phyloP scores from a whole-genome alignment of 352 stramenopile species.

The Aphanomyces astaci region DNA sequence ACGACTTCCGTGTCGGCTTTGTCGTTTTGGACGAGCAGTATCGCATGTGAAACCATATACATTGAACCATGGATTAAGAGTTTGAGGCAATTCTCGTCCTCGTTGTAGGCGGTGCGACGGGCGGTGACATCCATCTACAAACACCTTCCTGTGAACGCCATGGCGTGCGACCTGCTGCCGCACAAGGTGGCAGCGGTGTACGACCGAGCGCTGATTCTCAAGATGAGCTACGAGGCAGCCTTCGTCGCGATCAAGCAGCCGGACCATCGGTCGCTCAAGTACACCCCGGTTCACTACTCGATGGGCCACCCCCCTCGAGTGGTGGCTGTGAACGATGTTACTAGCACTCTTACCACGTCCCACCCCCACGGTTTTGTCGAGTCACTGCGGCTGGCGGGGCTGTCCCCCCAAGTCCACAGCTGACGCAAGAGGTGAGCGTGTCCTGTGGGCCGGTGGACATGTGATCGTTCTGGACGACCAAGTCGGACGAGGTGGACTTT shows the following conservation, averaged over 20 bases:
- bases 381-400: too few relatives aligned
- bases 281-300: not conserved
- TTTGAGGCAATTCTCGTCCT: too few relatives aligned
- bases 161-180: constrained; percentile 67
- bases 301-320: not conserved
- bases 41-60: not conserved
- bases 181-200: constrained; percentile 57
- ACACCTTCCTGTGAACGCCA: constrained; percentile 49
- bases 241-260: not conserved
- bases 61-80: too few relatives aligned
- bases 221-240: constrained; percentile 60
- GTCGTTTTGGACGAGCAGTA: constrained; percentile 11
- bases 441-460: not conserved
- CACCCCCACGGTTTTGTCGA: too few relatives aligned
- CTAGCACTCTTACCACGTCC: too few relatives aligned
- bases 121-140: constrained; percentile 49
- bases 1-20: not conserved
- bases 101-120: constrained; percentile 10
- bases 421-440: not conserved
- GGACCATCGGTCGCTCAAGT: not conserved
- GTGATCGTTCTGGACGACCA: not conserved
- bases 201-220: constrained; percentile 47
- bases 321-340: not conserved
- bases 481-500: not conserved
- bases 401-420: not conserved